Evolutionary conservation across 2,329 filamentous ascomycete species (phyloP), one percentile per base, ranked within the genome.

Genomic region (Furcasterigmium furcatum): DNA sequence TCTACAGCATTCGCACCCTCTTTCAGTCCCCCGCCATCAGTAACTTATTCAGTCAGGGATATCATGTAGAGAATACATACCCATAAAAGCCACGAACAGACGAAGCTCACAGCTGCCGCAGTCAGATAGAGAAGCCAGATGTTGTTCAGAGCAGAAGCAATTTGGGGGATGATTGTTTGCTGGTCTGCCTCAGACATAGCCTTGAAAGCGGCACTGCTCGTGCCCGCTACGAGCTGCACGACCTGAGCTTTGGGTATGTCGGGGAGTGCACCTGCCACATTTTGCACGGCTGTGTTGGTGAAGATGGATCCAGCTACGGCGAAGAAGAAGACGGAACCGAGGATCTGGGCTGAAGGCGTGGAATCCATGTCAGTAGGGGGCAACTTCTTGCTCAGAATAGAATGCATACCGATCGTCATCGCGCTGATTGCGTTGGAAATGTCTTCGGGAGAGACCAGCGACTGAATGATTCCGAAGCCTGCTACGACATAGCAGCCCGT

Each of bases 401-500:
- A 46, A 48, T 36, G n/a, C n/a, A n/a, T 36, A 55, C 57, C 56
- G n/a, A 61, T 54, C 12, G 55, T 63, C 47, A 67, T 64, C 52
- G 62, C 64, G 2, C 65, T 58, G 20, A 70, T 60, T 3, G 58
- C 58, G 20, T 58, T 52, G 3, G 63, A 44, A 6, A 67, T 54
- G 10, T 65, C 58, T 2, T 55, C 46, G 4, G 57, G 51, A 2
- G 55, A 47, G 5, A 65, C 66, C 7, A 60, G 60, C 0, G 60
- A 53, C 40, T 68, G 64, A 1, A 57, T 61, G 22, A 71, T 60
- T 4, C 65, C 53, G 46, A 66, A 68, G 2, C 57, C 57, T 4
- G 66, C 63, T 42, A 68, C 63, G 10, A 63, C 52, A 47, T 59
- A 66, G 18, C 53, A 56, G 4, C 71, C 70, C 4, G 56, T 56